phyloP scores from a whole-genome alignment of 1,284 basidiomycete genomes.

The Athelia sp. region DNA sequence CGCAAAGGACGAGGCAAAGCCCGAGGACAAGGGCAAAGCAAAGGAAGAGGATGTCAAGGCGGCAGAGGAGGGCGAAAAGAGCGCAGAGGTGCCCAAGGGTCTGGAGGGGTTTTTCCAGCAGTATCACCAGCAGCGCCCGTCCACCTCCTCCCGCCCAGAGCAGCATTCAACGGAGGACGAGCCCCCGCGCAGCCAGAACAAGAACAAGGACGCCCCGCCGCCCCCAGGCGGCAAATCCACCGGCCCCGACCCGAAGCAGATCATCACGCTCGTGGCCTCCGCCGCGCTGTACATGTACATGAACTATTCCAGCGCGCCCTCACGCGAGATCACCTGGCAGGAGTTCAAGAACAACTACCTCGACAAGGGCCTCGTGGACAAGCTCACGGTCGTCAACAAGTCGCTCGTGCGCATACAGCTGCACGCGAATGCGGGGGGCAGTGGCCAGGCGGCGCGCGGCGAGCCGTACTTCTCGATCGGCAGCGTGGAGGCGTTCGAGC shows the following conservation, averaged over 20 bases:
- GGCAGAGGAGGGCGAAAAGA: conserved; percentile 17
- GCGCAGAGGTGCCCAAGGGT: conserved; percentile 41
- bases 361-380: conserved; percentile 95
- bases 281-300: conserved; percentile 67
- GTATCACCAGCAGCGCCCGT: conserved; percentile 50
- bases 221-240: conserved; percentile 41
- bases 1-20: conserved; percentile 22
- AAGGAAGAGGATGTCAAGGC: conserved; percentile 28
- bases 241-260: conserved; percentile 53
- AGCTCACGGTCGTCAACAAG: conserved; percentile 90
- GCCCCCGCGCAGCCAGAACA: conserved; percentile 29
- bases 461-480: conserved; percentile 97
- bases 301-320: conserved; percentile 52
- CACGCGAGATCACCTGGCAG: conserved; percentile 96
- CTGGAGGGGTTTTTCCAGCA: conserved; percentile 79
- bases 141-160: too few species aligned
- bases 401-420: conserved; percentile 85
- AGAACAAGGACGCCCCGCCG: too few species aligned
- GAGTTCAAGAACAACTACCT: conserved; percentile 96
- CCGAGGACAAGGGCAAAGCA: conserved; percentile 31
- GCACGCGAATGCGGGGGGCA: conserved; percentile 79
- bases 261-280: conserved; percentile 54
- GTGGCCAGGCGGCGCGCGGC: conserved; percentile 56
- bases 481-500: conserved; percentile 95
- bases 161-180: conserved; percentile 26